A percentile compares a stretch with the other conserved stretches of the same genome.
Evolutionary conservation across 257 asterid genomes (phyloP).

Genomic region (Solanum tarijense): DNA sequence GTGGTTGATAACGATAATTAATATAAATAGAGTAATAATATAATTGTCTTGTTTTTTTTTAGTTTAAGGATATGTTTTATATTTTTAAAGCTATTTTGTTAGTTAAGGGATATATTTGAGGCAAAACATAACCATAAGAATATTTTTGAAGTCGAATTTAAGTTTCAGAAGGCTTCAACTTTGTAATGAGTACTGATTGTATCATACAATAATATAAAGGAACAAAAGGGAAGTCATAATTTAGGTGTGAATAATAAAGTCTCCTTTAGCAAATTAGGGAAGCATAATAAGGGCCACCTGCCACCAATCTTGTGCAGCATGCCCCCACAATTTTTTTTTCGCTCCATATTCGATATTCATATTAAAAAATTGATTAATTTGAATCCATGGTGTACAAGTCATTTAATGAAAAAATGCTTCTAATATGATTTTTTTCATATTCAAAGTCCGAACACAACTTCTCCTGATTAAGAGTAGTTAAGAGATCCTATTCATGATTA

Average conservation of each 20-base stretch:
- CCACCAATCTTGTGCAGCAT: not conserved
- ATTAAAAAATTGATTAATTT: not conserved
- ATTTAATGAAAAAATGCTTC: not conserved
- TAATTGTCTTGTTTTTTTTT: too few species aligned
- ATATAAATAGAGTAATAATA: too few species aligned
- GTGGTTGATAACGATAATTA: not conserved
- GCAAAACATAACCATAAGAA: too few species aligned
- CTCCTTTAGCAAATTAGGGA: constrained; percentile 7
- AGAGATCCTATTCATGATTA: not conserved
- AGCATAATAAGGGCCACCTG: constrained; percentile 11
- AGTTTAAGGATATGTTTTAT: too few species aligned
- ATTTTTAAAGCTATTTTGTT: too few species aligned
- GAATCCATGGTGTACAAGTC: fast-evolving
- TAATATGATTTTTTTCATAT: not conserved
- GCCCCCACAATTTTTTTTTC: not conserved
- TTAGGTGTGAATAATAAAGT: constrained; percentile 11
- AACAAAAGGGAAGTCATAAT: constrained; percentile 10
- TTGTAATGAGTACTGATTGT: constrained; percentile 21
- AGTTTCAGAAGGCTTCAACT: not conserved
- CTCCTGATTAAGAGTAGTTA: not conserved
- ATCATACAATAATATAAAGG: not conserved
- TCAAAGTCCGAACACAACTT: not conserved
- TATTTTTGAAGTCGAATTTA: not conserved
- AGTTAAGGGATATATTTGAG: not conserved
- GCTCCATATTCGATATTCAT: not conserved